Evolutionary conservation across 352 stramenopile genomes (phyloP).

Genomic region (Peronospora belbahrii): DNA sequence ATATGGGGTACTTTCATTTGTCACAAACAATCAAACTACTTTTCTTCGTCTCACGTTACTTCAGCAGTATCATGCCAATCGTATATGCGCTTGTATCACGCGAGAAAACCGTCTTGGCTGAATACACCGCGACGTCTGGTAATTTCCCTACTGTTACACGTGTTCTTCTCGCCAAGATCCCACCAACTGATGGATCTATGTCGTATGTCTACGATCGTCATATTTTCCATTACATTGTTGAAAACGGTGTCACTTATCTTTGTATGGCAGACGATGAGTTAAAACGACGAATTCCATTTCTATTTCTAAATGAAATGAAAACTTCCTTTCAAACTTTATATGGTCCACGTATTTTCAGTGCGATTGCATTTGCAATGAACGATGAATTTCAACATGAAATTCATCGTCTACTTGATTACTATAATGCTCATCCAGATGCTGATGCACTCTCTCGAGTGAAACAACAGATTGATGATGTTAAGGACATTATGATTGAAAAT

Average conservation of each 20-base stretch:
- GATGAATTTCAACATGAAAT: conserved; percentile 94
- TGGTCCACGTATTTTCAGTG: conserved; percentile 67
- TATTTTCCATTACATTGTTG: conserved; percentile 95
- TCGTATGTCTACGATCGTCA: conserved; percentile 97
- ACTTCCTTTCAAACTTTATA: conserved; percentile 81
- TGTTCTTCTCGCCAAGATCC: conserved; percentile 96
- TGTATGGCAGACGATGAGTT: conserved; percentile 96
- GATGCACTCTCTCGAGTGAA: conserved; percentile 91
- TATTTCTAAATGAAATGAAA: conserved; percentile 98
- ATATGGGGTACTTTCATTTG: too few species aligned
- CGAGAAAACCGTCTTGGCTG: conserved; percentile 96
- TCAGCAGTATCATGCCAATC: conserved; percentile 31
- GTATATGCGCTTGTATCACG: conserved; percentile 96
- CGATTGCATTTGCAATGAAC: conserved; percentile 98
- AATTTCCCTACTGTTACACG: conserved; percentile 98
- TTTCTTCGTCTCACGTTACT: neutral
- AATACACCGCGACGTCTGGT: conserved; percentile 93
- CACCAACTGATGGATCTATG: conserved; percentile 89
- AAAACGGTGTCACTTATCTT: conserved; percentile 94
- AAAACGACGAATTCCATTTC: conserved; percentile 94
- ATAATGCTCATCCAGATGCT: conserved; percentile 83
- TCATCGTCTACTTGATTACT: conserved; percentile 82
- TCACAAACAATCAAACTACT: neutral
- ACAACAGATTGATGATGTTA: conserved; percentile 96
- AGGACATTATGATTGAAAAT: conserved; percentile 98